Evolutionary conservation across 2,329 filamentous ascomycete species (phyloP), one percentile per base, ranked within the genome.

Genomic region (Diatrype stigma): DNA sequence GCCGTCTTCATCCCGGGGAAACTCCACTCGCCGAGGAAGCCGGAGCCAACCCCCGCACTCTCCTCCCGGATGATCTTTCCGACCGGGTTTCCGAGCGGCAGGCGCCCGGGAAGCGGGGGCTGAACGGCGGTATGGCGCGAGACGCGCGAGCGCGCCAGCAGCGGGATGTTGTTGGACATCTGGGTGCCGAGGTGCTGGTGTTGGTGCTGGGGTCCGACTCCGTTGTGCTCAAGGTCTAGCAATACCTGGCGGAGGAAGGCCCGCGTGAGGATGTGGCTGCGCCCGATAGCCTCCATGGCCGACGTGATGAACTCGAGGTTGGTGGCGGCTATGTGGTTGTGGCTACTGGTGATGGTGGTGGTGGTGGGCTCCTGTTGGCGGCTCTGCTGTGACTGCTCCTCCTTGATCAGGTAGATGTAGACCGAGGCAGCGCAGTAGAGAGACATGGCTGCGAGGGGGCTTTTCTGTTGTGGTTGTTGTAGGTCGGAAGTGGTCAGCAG

Each of bases 221-320:
- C 70, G 53, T 76, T 78, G 30, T 67, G 65, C 34, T 90, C 83
- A 8, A 96, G 81, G 60, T 96, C 92, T n/a, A 92, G 77, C 51
- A 91, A 82, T 1, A 93, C 74, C 64, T 96, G 92, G 11, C 87
- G 84, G n/a, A 96, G 73, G 65, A 96, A 96, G 0, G 89, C 89
- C 42, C 87, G 84, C 0, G 90, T 92, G 28, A 96, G 80, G 1
- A 84, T 76, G 61, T 94, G 91, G 49, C 83, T 82, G 35, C 80
- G 79, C 47, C 87, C 87, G 53, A 96, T 77, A 2, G 84, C 82
- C 48, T 89, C 84, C 82, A 96, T 91, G 4, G 88, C 87, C 17
- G 81, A 78, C 4, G 96, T 71, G 37, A 96, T 74, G 58, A 93
- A 90, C 61, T 93, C 85, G 6, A 96, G 75, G 46, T 79, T 79